These are phyloP conservation scores for Xanthoceras sorbifolium DNA, from an alignment of 345 rosid species.

Conservation along the genomic window DNA sequence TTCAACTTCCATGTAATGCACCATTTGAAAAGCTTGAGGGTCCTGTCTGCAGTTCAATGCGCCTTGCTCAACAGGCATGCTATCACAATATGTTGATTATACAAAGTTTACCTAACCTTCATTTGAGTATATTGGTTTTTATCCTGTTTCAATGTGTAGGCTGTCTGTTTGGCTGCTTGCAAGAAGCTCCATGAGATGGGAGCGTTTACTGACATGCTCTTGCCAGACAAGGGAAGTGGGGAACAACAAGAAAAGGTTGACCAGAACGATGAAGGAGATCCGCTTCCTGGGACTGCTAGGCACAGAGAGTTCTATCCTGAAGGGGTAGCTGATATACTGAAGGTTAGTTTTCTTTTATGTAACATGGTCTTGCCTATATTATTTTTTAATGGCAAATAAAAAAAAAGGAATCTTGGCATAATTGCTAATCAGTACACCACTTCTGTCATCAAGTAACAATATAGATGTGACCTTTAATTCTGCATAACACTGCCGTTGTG, in stretches of 20 bases:
- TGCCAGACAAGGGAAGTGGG: conserved; percentile 98
- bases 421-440: not conserved
- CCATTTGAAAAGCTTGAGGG: conserved; percentile 98
- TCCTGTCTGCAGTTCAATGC: conserved; percentile 86
- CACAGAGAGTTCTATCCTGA: conserved; percentile 99
- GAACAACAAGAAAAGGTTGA: conserved; percentile 80
- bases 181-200: conserved; percentile 99
- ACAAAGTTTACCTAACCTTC: conserved; percentile 7
- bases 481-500: not conserved
- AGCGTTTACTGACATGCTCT: conserved; percentile 96
- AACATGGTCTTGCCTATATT: not conserved
- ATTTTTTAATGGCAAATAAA: not conserved
- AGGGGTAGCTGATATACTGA: conserved; percentile 89
- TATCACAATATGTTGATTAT: conserved; percentile 11
- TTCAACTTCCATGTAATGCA: conserved; percentile 97
- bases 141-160: conserved; percentile 49
- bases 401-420: not conserved
- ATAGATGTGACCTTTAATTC: not conserved
- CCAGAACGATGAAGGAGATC: conserved; percentile 85
- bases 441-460: not conserved
- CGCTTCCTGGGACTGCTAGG: conserved; percentile 98
- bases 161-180: conserved; percentile 99
- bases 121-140: conserved; percentile 17
- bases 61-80: conserved; percentile 93
- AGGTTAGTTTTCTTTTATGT: conserved; percentile 52